These are phyloP conservation scores for Alternaria sp. DNA, from an alignment of 2,329 filamentous ascomycete species.

Conservation along the genomic window DNA sequence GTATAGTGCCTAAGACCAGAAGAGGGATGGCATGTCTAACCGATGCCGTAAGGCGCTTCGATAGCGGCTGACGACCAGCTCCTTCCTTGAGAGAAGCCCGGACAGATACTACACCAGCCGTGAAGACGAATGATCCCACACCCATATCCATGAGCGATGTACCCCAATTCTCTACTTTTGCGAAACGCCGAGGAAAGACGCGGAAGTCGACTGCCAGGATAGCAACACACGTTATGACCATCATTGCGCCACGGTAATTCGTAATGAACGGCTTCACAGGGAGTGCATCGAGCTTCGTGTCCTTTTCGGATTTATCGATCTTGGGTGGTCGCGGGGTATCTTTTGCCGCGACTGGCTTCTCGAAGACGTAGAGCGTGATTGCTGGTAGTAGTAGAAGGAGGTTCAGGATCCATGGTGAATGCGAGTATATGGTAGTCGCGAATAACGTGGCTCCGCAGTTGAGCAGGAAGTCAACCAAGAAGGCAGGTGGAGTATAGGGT, in stretches of 20 bases:
- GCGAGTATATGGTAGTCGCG: conserved; percentile 84
- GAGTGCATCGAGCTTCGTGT: conserved; percentile 59
- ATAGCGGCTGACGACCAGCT: conserved; percentile 59
- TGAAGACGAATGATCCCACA: conserved; percentile 97
- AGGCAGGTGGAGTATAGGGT: conserved; percentile 72
- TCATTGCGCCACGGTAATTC: conserved; percentile 88
- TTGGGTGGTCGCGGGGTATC: conserved; percentile 31
- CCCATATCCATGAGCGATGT: conserved; percentile 99
- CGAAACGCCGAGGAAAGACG: conserved; percentile 91
- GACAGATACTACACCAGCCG: conserved; percentile 88
- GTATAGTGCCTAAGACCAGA: conserved; percentile 78
- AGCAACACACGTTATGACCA: conserved; percentile 86
- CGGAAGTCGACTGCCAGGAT: conserved; percentile 98
- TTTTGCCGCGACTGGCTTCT: conserved; percentile 30
- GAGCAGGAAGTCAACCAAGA: conserved; percentile 83
- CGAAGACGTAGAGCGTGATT: conserved; percentile 64
- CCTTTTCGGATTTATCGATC: conserved; percentile 27
- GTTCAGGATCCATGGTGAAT: conserved; percentile 75
- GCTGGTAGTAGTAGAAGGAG: conserved; percentile 77
- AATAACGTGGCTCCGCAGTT: conserved; percentile 84
- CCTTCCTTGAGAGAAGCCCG: conserved; percentile 78
- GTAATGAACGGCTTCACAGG: conserved; percentile 93
- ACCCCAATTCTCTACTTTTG: conserved; percentile 99
- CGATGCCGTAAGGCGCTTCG: conserved; percentile 69
- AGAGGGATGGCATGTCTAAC: conserved; percentile 84